These are phyloP conservation scores for Colletotrichum tanaceti DNA, from an alignment of 2,329 filamentous ascomycete genomes.

Conservation along the genomic window DNA sequence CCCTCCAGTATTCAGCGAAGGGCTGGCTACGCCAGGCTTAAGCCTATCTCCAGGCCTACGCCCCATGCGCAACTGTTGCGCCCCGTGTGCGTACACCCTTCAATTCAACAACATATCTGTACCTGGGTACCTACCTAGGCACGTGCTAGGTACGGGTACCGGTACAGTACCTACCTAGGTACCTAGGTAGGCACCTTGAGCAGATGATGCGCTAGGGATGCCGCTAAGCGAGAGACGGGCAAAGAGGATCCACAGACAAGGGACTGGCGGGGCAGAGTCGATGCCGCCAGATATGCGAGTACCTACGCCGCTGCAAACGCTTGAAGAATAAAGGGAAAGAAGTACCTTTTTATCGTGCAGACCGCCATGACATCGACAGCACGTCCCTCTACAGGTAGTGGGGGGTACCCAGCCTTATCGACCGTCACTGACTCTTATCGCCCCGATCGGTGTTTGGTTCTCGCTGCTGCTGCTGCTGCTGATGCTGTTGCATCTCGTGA, in stretches of 20 bases:
- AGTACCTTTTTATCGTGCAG: constrained; percentile 19
- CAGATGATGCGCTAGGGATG: constrained; percentile 27
- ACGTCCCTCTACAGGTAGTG: background rate
- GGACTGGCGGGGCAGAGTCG: constrained; percentile 10
- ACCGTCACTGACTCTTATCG: constrained; percentile 26
- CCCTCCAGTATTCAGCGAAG: too few relatives aligned
- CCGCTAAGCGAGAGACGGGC: background rate
- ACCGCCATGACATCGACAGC: constrained; percentile 19
- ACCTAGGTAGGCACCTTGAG: background rate
- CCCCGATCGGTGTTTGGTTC: background rate
- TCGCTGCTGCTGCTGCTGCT: background rate
- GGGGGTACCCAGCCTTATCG: constrained; percentile 26
- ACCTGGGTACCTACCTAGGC: too few relatives aligned
- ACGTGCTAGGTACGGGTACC: too few relatives aligned
- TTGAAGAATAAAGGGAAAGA: too few relatives aligned
- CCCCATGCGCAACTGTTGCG: too few relatives aligned
- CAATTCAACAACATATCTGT: too few relatives aligned
- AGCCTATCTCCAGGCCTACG: too few relatives aligned
- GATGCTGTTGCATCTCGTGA: background rate
- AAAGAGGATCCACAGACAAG: constrained; percentile 1
- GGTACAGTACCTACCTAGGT: too few relatives aligned
- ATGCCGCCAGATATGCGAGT: constrained; percentile 11
- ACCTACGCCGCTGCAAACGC: too few relatives aligned
- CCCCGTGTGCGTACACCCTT: too few relatives aligned
- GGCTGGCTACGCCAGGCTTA: too few relatives aligned